These are phyloP conservation scores for Globisporangium barbulae DNA, from an alignment of 352 stramenopile genomes.

Conservation along the genomic window DNA sequence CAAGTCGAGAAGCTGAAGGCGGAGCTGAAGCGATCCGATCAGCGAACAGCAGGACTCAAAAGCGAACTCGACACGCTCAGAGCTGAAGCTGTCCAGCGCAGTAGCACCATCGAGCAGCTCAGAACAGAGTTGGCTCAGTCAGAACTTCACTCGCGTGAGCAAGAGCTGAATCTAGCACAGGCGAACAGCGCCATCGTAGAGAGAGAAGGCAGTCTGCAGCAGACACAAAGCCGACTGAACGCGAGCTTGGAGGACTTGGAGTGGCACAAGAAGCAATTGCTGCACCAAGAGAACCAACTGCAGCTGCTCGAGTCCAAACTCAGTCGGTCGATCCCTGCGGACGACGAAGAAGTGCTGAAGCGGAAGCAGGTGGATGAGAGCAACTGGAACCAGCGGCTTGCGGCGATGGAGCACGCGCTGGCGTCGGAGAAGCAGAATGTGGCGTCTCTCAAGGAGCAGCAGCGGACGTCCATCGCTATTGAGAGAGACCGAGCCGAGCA, in stretches of 20 bases:
- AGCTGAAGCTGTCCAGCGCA: not conserved
- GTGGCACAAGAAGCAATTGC: constrained; percentile 22
- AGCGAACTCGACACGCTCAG: constrained; percentile 8
- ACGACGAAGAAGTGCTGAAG: constrained; percentile 45
- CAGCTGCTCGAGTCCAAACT: constrained; percentile 46
- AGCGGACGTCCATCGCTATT: constrained; percentile 27
- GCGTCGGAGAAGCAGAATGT: constrained; percentile 37
- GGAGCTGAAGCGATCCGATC: constrained; percentile 13
- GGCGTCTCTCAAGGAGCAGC: constrained; percentile 36
- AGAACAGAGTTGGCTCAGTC: not conserved
- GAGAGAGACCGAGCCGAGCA: constrained; percentile 49
- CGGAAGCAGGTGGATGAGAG: constrained; percentile 42
- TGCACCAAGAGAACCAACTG: constrained; percentile 46
- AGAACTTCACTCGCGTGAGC: not conserved
- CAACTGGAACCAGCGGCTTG: constrained; percentile 59
- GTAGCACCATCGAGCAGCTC: not conserved
- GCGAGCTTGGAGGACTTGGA: constrained; percentile 30
- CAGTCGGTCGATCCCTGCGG: constrained; percentile 39
- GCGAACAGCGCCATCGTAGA: not conserved
- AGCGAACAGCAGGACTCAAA: not conserved
- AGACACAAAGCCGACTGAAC: constrained; percentile 23
- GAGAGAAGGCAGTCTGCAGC: constrained; percentile 18
- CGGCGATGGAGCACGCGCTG: constrained; percentile 51
- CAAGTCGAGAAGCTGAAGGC: constrained; percentile 21
- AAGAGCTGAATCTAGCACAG: not conserved